These are phyloP conservation scores for Berkeleyomyces basicola DNA, from an alignment of 2,329 filamentous ascomycete genomes.

Conservation along the genomic window DNA sequence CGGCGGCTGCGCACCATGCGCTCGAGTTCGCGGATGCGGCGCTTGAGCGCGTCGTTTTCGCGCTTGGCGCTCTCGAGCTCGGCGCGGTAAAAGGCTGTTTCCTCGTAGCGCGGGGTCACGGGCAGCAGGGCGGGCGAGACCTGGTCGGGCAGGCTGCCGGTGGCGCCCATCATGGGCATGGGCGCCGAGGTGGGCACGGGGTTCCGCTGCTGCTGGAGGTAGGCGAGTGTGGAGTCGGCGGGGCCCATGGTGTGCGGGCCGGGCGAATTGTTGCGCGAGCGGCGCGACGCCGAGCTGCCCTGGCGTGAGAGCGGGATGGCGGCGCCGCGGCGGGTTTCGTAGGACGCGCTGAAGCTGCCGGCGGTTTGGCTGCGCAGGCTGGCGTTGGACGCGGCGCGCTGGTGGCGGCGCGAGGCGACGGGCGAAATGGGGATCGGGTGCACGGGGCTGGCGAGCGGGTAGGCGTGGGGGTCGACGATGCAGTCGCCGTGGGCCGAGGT, in stretches of 20 bases:
- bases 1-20: constrained; percentile 32
- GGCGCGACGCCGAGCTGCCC: constrained; percentile 37
- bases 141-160: constrained; percentile 12
- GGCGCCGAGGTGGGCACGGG: constrained; percentile 21
- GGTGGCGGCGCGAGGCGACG: constrained; percentile 33
- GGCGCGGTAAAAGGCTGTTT: constrained; percentile 40
- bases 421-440: constrained; percentile 33
- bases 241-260: constrained; percentile 14
- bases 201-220: constrained; percentile 32
- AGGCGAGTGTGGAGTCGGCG: constrained; percentile 25
- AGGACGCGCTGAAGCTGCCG: constrained; percentile 22
- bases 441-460: constrained; percentile 39
- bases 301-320: constrained; percentile 34
- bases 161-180: constrained; percentile 13
- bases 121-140: constrained; percentile 38
- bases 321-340: constrained; percentile 25
- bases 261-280: constrained; percentile 34
- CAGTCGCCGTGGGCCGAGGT: constrained; percentile 38
- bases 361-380: constrained; percentile 35
- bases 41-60: constrained; percentile 47
- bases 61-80: constrained; percentile 45
- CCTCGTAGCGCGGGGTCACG: constrained; percentile 44
- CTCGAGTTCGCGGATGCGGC: constrained; percentile 46
- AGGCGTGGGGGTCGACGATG: constrained; percentile 32
- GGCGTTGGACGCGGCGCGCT: constrained; percentile 41